Evolutionary conservation across 192 early-diverging fungal genomes (phyloP), one percentile per base, ranked within the genome.

Genomic region (Entomortierella chlamydospora): DNA sequence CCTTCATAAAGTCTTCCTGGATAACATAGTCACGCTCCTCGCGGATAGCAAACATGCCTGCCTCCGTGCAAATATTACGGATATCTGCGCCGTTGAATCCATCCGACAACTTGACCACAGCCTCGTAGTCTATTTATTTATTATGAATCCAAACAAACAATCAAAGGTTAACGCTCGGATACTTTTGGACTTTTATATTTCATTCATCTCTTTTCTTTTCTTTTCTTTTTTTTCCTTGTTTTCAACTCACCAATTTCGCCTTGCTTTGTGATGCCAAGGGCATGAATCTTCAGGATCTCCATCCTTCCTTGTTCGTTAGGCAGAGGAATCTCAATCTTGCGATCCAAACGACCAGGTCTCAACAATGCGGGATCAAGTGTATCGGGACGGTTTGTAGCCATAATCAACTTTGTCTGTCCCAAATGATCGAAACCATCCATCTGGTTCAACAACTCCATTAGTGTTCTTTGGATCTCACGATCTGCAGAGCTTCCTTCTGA

Each of bases 1-100:
- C 98, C 87, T 99, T 99, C 98, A 99, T 99, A 83, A 98, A 99
- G 74, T 99, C 98, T 70, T 98, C 97, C 82, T 99, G 97, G n/a
- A 97, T 78, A 29, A 93, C 90, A 84, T 97, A 99, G 81, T 99
- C 98, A 50, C 98, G 92, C 65, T 99, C 97, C 62, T 98, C 97
- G 34, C 97, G 95, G 70, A 99, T 99, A 29, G 98, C 98, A 92
- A 99, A 98, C 98, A 99, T 99, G 57, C 96, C 98, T 13, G 97
- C 97, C 86, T 99, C 98, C 23, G 98, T 99, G 82, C 98, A 99
- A 41, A 99, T 94, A 72, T 99, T 99, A 70, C 98, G 88, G 77
- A 99, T 86, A 90, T 99, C 98, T 22, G 98, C 98, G 39, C 97
- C 96, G 74, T 99, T 99, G 82, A 99, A 99, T 5, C 95, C 96